Evolutionary conservation across 495 filamentous ascomycete species (phyloP).

Genomic region (Penicillium waksmanii): DNA sequence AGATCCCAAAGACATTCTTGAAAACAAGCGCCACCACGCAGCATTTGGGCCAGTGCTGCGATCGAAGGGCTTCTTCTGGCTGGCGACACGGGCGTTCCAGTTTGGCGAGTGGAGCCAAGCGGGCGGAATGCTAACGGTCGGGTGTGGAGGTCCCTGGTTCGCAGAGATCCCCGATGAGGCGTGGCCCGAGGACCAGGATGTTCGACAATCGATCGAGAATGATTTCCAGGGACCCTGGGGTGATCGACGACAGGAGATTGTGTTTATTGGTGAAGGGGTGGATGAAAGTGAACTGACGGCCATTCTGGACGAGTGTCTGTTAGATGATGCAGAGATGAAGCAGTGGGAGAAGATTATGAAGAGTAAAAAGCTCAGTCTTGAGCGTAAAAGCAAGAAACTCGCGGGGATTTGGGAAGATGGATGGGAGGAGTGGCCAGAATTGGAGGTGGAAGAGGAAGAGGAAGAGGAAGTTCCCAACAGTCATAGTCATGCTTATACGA

Average conservation of each 20-base stretch:
- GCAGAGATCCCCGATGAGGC: conserved; percentile 48
- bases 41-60: conserved; percentile 47
- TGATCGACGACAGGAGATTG: conserved; percentile 62
- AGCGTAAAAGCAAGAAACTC: conserved; percentile 42
- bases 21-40: conserved; percentile 48
- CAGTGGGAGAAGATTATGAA: conserved; percentile 56
- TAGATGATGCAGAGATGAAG: conserved; percentile 52
- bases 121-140: conserved; percentile 60
- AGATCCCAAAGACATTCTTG: conserved; percentile 40
- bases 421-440: conserved; percentile 56
- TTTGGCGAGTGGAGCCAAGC: conserved; percentile 65
- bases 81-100: conserved; percentile 47
- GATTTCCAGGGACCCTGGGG: conserved; percentile 59
- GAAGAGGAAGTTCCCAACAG: conserved; percentile 26
- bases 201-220: conserved; percentile 42
- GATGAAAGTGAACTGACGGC: conserved; percentile 44
- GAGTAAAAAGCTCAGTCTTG: conserved; percentile 32
- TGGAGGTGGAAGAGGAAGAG: conserved; percentile 44
- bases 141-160: conserved; percentile 58
- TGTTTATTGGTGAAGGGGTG: conserved; percentile 61
- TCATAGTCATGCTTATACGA: too few species aligned
- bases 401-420: conserved; percentile 56
- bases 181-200: conserved; percentile 50
- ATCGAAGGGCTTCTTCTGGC: conserved; percentile 54
- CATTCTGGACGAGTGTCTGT: conserved; percentile 53